Evolutionary conservation across 768 basidiomycete species (phyloP).

Genomic region (Leccinum longicurvipes): DNA sequence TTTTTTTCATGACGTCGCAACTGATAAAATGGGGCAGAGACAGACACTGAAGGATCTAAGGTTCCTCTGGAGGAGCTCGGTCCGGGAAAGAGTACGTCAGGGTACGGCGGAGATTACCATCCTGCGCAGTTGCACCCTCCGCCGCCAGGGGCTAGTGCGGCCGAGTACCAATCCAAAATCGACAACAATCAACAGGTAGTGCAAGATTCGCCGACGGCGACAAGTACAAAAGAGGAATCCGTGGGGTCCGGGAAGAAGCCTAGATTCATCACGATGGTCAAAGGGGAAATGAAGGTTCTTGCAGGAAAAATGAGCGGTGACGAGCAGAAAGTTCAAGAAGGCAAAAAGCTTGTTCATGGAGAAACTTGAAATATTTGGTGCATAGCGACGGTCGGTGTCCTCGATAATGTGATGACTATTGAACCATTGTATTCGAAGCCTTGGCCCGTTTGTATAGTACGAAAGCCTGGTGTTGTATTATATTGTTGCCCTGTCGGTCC

Average conservation of each 20-base stretch:
- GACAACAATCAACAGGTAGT: background rate
- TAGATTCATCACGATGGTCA: constrained; percentile 28
- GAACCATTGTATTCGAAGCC: background rate
- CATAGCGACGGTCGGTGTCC: background rate
- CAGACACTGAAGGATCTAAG: background rate
- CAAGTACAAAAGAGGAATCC: background rate
- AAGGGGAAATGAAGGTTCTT: constrained; percentile 34
- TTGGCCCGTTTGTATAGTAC: constrained; percentile 10
- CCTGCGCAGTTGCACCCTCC: constrained; percentile 30
- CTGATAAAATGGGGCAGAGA: constrained; percentile 1
- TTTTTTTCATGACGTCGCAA: background rate
- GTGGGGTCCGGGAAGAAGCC: constrained; percentile 19
- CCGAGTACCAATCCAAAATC: constrained; percentile 6
- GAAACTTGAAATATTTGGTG: constrained; percentile 12
- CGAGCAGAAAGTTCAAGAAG: constrained; percentile 27
- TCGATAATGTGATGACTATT: background rate
- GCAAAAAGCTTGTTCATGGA: constrained; percentile 27
- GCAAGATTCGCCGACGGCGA: background rate
- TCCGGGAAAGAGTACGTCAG: background rate
- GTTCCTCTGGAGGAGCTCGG: background rate
- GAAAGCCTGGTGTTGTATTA: constrained; percentile 2
- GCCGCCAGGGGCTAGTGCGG: constrained; percentile 16
- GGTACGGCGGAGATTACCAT: constrained; percentile 23
- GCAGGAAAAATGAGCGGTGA: constrained; percentile 31
- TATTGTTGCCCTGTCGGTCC: background rate